A percentile compares a stretch with the other conserved stretches of the same genome.
phyloP scores from a whole-genome alignment of 345 rosid species.

The Barbarea vulgaris region DNA sequence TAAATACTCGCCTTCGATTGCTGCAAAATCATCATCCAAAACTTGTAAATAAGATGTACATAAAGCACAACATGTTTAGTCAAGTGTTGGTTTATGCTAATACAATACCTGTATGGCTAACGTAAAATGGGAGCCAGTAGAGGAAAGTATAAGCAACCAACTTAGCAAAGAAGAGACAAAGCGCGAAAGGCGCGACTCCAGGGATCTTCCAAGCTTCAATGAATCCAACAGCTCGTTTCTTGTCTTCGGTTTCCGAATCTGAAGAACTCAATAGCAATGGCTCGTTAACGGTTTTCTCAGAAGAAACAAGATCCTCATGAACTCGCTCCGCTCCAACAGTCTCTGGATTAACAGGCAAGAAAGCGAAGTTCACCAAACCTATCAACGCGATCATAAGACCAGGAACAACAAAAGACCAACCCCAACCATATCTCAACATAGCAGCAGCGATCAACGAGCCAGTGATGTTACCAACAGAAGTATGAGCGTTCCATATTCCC shows the following conservation, averaged over 20 bases:
- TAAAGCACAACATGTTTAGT: neutral
- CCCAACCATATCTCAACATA: slow-evolving; percentile 78
- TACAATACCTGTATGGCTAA: slow-evolving; percentile 75
- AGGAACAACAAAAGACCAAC: slow-evolving; percentile 87
- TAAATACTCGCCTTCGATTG: slow-evolving; percentile 80
- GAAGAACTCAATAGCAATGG: slow-evolving; percentile 54
- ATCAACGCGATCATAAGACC: slow-evolving; percentile 57
- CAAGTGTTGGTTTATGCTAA: neutral
- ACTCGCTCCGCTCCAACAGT: slow-evolving; percentile 62
- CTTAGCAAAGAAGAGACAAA: slow-evolving; percentile 85
- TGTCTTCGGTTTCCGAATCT: slow-evolving; percentile 36
- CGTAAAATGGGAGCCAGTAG: slow-evolving; percentile 92
- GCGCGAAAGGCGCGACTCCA: slow-evolving; percentile 82
- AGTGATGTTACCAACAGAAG: slow-evolving; percentile 80
- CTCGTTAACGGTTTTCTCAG: slow-evolving; percentile 48
- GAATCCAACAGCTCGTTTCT: slow-evolving; percentile 75
- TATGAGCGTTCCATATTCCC: slow-evolving; percentile 95
- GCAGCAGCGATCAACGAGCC: slow-evolving; percentile 82
- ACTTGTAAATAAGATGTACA: slow-evolving; percentile 14
- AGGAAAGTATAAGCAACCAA: slow-evolving; percentile 92
- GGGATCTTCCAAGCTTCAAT: slow-evolving; percentile 83
- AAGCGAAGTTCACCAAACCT: slow-evolving; percentile 66
- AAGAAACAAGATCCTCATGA: slow-evolving; percentile 45
- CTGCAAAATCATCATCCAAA: slow-evolving; percentile 47
- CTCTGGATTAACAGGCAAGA: slow-evolving; percentile 79